These are phyloP conservation scores for Pulveroboletus sp. DNA, from an alignment of 768 basidiomycete species.

Conservation along the genomic window DNA sequence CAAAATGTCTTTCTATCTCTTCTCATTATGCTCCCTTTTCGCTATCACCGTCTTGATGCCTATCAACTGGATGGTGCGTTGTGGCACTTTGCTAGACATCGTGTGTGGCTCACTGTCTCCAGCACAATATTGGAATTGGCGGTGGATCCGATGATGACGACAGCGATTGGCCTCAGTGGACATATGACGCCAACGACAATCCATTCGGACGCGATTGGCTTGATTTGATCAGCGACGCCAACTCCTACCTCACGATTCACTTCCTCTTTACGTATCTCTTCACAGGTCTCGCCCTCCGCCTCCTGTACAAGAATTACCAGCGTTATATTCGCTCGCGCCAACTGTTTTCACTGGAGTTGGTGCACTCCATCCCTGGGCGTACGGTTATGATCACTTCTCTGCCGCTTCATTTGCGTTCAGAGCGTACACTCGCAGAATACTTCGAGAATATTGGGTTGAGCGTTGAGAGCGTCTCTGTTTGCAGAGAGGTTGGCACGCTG, in stretches of 20 bases:
- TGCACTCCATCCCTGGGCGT: conserved; percentile 90
- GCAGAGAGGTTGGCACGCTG: conserved; percentile 74
- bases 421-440: conserved; percentile 84
- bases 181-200: conserved; percentile 20
- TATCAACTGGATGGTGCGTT: conserved; percentile 81
- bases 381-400: conserved; percentile 86
- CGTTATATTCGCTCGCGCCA: conserved; percentile 88
- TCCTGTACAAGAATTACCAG: conserved; percentile 85
- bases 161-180: conserved; percentile 44
- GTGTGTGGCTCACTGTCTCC: neutral
- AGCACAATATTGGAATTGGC: conserved; percentile 73
- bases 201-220: conserved; percentile 60
- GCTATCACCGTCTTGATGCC: conserved; percentile 89
- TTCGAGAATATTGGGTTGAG: conserved; percentile 84
- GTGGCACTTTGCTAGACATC: neutral
- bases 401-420: conserved; percentile 80
- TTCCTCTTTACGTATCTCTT: conserved; percentile 93
- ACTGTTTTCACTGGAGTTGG: conserved; percentile 89
- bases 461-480: conserved; percentile 91
- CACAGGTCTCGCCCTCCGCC: conserved; percentile 79
- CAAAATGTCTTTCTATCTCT: conserved; percentile 92
- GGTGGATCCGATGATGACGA: conserved; percentile 42
- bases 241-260: conserved; percentile 84
- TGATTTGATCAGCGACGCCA: conserved; percentile 86
- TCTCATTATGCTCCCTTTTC: conserved; percentile 79